phyloP scores from a whole-genome alignment of 768 basidiomycete genomes.

The Cystofilobasidium bisporidii region DNA sequence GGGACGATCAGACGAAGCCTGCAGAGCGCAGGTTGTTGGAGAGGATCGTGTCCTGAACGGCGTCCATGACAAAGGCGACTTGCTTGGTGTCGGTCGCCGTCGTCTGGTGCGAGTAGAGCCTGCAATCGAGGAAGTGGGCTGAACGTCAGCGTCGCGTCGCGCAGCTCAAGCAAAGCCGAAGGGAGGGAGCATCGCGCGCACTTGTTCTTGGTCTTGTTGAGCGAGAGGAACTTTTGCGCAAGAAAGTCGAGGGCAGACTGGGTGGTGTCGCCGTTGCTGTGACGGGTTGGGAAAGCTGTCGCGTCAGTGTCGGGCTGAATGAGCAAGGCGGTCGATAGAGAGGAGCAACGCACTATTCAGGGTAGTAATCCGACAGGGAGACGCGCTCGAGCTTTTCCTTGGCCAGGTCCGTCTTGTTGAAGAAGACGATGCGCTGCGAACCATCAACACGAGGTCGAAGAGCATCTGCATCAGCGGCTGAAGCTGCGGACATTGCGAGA shows the following conservation, averaged over 20 bases:
- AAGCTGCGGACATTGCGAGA: too few species aligned
- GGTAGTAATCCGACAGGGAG: background rate
- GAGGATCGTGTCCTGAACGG: background rate
- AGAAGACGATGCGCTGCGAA: background rate
- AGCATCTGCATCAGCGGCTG: too few species aligned
- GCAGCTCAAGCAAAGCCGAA: too few species aligned
- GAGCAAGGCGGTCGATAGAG: background rate
- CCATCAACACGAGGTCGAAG: too few species aligned
- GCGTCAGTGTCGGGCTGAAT: background rate
- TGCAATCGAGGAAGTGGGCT: background rate
- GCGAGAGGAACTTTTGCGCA: background rate
- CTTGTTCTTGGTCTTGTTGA: background rate
- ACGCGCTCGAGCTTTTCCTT: background rate
- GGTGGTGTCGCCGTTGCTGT: background rate
- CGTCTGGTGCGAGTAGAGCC: background rate
- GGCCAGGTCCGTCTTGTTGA: constrained; percentile 1
- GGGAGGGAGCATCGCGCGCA: too few species aligned
- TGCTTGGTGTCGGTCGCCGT: background rate
- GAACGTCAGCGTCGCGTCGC: too few species aligned
- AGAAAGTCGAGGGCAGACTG: background rate
- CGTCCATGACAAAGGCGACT: background rate
- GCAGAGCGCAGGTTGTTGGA: too few species aligned
- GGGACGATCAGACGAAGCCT: too few species aligned
- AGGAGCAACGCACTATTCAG: background rate
- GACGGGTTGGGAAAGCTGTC: background rate